Evolutionary conservation across 805 yeast genomes (phyloP).

Genomic region (Kodamaea laetipori): DNA sequence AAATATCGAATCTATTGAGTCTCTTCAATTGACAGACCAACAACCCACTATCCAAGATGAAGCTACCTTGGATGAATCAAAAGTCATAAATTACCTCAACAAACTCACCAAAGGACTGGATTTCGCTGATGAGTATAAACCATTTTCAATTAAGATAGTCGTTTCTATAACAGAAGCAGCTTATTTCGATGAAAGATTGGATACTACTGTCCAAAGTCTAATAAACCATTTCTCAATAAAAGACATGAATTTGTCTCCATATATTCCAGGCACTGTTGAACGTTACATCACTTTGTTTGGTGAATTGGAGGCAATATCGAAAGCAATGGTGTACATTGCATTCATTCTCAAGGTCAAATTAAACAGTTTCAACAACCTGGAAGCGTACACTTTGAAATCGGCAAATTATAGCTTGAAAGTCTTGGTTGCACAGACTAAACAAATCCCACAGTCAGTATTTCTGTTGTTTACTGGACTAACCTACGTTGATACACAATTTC

Average conservation of each 20-base stretch:
- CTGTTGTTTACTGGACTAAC: conserved; percentile 2
- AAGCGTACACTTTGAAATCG: conserved; percentile 35
- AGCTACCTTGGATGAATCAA: conserved; percentile 25
- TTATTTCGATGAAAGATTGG: conserved; percentile 21
- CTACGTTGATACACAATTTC: conserved; percentile 8
- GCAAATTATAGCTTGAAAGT: conserved; percentile 25
- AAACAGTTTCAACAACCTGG: conserved; percentile 26
- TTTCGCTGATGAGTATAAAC: conserved; percentile 8
- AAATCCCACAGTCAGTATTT: conserved; percentile 3
- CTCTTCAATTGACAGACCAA: conserved; percentile 12
- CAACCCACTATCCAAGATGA: conserved; percentile 9
- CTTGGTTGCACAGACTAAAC: conserved; percentile 8
- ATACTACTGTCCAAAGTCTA: conserved; percentile 16
- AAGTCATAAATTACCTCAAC: conserved; percentile 27
- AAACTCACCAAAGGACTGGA: conserved; percentile 14
- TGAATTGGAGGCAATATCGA: conserved; percentile 19
- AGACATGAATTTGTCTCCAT: conserved; percentile 25
- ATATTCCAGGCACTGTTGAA: conserved; percentile 31
- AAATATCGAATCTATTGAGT: not conserved
- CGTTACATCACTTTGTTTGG: conserved; percentile 36
- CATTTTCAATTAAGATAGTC: conserved; percentile 19
- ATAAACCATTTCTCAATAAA: conserved; percentile 24
- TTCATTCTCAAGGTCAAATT: conserved; percentile 28
- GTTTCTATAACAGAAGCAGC: conserved; percentile 30
- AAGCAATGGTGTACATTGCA: conserved; percentile 29